Evolutionary conservation across 257 asterid genomes (phyloP), one percentile per base, ranked within the genome.

Genomic region (Verbena officinalis): DNA sequence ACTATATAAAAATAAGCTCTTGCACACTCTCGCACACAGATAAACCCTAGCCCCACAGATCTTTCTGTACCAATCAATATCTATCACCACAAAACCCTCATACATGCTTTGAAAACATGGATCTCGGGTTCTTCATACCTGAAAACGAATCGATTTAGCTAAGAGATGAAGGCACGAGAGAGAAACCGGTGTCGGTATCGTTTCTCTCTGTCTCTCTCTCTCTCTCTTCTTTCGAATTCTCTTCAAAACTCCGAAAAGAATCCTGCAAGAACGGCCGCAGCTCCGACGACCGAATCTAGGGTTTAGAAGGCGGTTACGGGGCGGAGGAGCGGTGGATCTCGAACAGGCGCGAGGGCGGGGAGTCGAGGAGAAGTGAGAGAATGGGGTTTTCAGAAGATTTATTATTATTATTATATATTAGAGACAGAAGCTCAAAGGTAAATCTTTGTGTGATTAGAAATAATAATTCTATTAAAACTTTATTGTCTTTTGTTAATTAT

Each of bases 111-210:
- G 4, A 1, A 24, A 36, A 3, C 5, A 21, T 56, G 3, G 50
- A 40, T 34, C 36, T 21, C 44, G 64, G 81, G 75, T 81, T 73
- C 53, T 43, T 19, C 20, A n/a, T 70, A 86, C 97, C 95, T 84
- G 76, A 36, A 73, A 39, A 62, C 58, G 64, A 73, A 55, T 71
- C 75, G 72, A 72, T 31, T 56, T 1, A 39, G 69, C 61, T 9
- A 40, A 58, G 70, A 43, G 39, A 51, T 62, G 59, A 9, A 40
- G 46, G 66, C 67, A 9, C 53, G 79, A 53, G 80, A 76, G 80
- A 80, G 56, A 30, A 69, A 67, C 70, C 62, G 74, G 74, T 62
- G 46, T 21, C 4, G 15, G 14, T 42, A 31, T 34, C 11, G 71
- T 30, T 68, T 69, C 81, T 67, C n/a, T n/a, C n/a, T n/a, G n/a